These are phyloP conservation scores for Monosporozyma servazzii DNA, from an alignment of 805 yeast species.

Conservation along the genomic window DNA sequence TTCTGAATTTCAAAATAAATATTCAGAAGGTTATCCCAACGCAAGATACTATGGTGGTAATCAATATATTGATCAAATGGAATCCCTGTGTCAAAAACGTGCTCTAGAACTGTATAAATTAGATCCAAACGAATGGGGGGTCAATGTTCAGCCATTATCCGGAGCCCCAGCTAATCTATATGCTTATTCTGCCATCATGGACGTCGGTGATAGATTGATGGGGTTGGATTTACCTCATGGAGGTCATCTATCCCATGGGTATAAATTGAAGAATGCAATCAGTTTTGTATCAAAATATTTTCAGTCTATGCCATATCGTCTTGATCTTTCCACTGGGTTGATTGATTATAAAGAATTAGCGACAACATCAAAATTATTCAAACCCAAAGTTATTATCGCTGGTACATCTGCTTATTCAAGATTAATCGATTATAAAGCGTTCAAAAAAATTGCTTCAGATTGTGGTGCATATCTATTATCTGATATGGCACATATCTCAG, in stretches of 20 bases:
- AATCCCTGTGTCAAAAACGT: conserved; percentile 79
- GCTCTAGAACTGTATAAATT: conserved; percentile 78
- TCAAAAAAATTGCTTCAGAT: conserved; percentile 83
- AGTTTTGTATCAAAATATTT: conserved; percentile 88
- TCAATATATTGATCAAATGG: conserved; percentile 87
- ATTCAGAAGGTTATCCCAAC: conserved; percentile 97
- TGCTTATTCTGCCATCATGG: conserved; percentile 80
- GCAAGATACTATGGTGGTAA: conserved; percentile 98
- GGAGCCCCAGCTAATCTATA: conserved; percentile 97
- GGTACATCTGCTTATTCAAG: conserved; percentile 97
- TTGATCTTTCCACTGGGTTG: conserved; percentile 75
- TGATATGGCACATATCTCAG: conserved; percentile 98
- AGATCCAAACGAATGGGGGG: conserved; percentile 86
- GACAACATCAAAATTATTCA: conserved; percentile 72
- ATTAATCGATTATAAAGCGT: conserved; percentile 78
- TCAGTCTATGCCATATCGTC: conserved; percentile 95
- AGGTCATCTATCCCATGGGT: conserved; percentile 96
- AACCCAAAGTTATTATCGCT: conserved; percentile 92
- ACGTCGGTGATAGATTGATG: conserved; percentile 89
- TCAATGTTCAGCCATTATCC: conserved; percentile 87
- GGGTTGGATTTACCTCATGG: conserved; percentile 98
- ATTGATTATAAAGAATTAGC: conserved; percentile 87
- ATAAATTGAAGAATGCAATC: conserved; percentile 85
- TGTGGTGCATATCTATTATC: conserved; percentile 88
- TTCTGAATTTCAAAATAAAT: conserved; percentile 94